Base-by-base conservation (phyloP, 306 rosid genomes). In the Casuarina equisetifolia region DNA sequence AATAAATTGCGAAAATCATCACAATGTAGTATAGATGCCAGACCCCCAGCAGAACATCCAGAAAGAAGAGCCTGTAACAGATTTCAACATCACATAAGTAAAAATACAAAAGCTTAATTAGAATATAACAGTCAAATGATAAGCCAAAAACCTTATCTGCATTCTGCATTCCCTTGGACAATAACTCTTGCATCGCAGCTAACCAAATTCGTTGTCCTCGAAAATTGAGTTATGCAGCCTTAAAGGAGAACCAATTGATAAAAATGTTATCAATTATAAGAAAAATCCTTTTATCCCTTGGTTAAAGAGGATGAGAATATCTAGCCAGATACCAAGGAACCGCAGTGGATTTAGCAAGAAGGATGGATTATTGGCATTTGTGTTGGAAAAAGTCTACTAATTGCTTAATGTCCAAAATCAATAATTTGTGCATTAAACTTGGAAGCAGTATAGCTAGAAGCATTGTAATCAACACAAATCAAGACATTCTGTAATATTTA, bases 41-140 rank as follows among this genome's bases (percentile, higher is more conserved):
- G 84, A 78, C 98, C 97, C 62, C 98, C 98, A 10, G 98, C 98
- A 76, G 97, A 93, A 81, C 98, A 93, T 84, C 98, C 98, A 64
- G 98, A 90, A 61, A 91, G 93, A 78, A 93, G 92, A 55, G 91
- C 91, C 96, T 93, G 88, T 69, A 79, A 66, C 53, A 76, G 20
- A 81, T 8, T n/a, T 11, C 48, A 6, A 50, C 48, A 57, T 76
- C 35, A 73, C 72, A 61, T 39, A 82, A 62, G 50, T 76, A 68
- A 74, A 72, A 16, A 19, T 42, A 5, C 49, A 19, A 46, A 54
- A 50, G 59, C 35, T 20, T 54, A 73, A 52, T 42, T 48, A 66
- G 35, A 78, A 69, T 72, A 73, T 11, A 70, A 61, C 48, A 62
- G 68, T 61, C 73, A 75, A 54, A 78, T 57, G 80, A 58, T 15